These are phyloP conservation scores for Neoscytalidium dimidiatum DNA, from an alignment of 2,329 filamentous ascomycete species.

Conservation along the genomic window DNA sequence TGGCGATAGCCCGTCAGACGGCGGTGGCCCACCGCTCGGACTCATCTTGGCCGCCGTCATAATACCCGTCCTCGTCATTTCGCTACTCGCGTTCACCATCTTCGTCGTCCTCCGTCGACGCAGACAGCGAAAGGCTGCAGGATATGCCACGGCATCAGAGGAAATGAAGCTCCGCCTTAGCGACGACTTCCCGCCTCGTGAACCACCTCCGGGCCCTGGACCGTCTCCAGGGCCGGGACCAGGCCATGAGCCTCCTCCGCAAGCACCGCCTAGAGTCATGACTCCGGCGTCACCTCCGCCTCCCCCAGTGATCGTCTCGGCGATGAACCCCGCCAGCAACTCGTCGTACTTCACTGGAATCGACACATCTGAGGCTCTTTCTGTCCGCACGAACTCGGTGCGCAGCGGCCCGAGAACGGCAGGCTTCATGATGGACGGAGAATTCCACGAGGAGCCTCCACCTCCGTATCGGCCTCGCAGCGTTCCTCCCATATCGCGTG, in stretches of 20 bases:
- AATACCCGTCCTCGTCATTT: conserved; percentile 1
- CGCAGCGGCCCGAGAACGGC: background rate
- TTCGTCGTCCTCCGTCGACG: conserved; percentile 13
- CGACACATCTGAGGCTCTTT: conserved; percentile 19
- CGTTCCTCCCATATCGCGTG: conserved; percentile 12
- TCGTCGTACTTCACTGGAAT: conserved; percentile 17
- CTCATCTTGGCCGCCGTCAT: conserved; percentile 5
- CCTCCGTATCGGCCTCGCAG: conserved; percentile 17
- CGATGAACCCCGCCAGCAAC: conserved; percentile 7
- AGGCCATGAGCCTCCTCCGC: background rate
- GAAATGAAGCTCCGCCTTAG: conserved; percentile 11
- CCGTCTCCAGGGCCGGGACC: background rate
- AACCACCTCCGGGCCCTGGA: background rate
- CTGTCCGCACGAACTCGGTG: conserved; percentile 13
- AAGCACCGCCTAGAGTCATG: background rate
- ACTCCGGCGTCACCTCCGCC: background rate
- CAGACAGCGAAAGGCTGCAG: background rate
- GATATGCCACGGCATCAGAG: background rate
- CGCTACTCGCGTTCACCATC: background rate
- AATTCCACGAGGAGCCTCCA: conserved; percentile 18
- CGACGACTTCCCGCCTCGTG: background rate
- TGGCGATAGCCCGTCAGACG: background rate
- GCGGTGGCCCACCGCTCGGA: background rate
- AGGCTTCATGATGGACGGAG: conserved; percentile 19
- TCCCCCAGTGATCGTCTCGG: conserved; percentile 16